phyloP scores from a whole-genome alignment of 306 rosid genomes.

The Dalbergia cochinchinensis region DNA sequence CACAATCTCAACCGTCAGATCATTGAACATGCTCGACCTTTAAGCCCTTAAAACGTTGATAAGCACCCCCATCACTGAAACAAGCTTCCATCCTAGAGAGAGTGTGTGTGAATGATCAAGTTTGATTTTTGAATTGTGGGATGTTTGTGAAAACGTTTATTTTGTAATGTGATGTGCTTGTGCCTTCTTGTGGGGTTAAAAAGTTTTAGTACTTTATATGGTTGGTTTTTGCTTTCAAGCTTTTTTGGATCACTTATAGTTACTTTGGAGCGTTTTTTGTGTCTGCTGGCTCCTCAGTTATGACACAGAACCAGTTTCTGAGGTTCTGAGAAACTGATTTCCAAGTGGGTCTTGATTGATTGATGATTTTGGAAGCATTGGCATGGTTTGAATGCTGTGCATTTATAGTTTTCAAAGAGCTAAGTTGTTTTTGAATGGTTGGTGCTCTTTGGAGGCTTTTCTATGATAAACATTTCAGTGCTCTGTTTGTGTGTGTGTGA shows the following conservation, averaged over 20 bases:
- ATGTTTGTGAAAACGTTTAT: slow-evolving; percentile 41
- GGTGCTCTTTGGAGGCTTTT: slow-evolving; percentile 35
- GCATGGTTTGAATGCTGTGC: not conserved
- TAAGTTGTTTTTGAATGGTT: slow-evolving; percentile 42
- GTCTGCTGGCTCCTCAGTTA: slow-evolving; percentile 39
- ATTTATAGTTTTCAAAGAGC: slow-evolving; percentile 35
- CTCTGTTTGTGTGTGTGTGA: slow-evolving; percentile 24
- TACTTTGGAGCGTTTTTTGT: slow-evolving; percentile 47
- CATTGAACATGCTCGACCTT: slow-evolving; percentile 46
- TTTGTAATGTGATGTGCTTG: not conserved
- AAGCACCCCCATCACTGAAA: slow-evolving; percentile 29
- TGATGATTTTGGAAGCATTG: slow-evolving; percentile 59
- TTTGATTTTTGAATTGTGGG: slow-evolving; percentile 71
- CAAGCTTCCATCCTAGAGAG: slow-evolving; percentile 46
- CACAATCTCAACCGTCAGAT: slow-evolving; percentile 58
- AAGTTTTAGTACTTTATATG: slow-evolving; percentile 11
- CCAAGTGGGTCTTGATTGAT: slow-evolving; percentile 42
- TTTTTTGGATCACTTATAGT: slow-evolving; percentile 21
- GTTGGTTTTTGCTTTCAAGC: slow-evolving; percentile 42
- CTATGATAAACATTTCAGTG: not conserved
- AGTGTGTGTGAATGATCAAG: slow-evolving; percentile 42
- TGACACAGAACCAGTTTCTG: slow-evolving; percentile 48
- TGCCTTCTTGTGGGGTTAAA: slow-evolving; percentile 50
- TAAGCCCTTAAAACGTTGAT: slow-evolving; percentile 29
- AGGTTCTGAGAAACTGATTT: slow-evolving; percentile 33